These are phyloP conservation scores for Alternaria ventricosa DNA, from an alignment of 2,329 filamentous ascomycete species.

Conservation along the genomic window DNA sequence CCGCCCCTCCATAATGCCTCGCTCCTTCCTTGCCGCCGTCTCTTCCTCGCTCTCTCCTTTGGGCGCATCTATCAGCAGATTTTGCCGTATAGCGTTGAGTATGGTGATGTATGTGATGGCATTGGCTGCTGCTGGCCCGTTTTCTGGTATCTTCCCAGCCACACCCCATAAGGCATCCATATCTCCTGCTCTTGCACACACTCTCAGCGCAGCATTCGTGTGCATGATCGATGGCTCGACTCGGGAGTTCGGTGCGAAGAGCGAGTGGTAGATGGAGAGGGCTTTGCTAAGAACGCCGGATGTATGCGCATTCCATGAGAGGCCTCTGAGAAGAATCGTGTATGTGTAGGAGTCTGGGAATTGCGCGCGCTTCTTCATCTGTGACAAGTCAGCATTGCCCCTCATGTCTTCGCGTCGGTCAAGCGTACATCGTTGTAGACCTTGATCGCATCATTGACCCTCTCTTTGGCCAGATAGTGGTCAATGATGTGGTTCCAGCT, in stretches of 20 bases:
- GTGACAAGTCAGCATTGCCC: conserved; percentile 16
- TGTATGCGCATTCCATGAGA: conserved; percentile 66
- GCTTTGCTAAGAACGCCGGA: conserved; percentile 71
- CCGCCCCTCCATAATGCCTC: conserved; percentile 70
- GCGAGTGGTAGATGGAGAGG: conserved; percentile 76
- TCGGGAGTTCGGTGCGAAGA: conserved; percentile 67
- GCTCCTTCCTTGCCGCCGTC: conserved; percentile 39
- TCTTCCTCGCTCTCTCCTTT: conserved; percentile 37
- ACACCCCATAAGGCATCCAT: conserved; percentile 83
- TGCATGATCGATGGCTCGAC: conserved; percentile 80
- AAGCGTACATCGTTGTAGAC: conserved; percentile 81
- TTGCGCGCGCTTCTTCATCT: conserved; percentile 93
- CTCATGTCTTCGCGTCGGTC: background rate
- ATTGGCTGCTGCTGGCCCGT: conserved; percentile 69
- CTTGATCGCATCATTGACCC: conserved; percentile 71
- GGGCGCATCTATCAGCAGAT: conserved; percentile 32
- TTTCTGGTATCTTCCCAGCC: conserved; percentile 72
- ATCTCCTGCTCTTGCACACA: conserved; percentile 76
- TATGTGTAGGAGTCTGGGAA: conserved; percentile 83
- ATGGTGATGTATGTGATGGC: conserved; percentile 81
- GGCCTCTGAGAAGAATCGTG: conserved; percentile 80
- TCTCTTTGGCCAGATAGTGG: conserved; percentile 68
- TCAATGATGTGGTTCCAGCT: conserved; percentile 89
- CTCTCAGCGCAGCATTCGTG: conserved; percentile 84
- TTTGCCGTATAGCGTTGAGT: conserved; percentile 71